Evolutionary conservation across 1,284 basidiomycete genomes (phyloP).

Genomic region (Tetrapyrgos nigripes): DNA sequence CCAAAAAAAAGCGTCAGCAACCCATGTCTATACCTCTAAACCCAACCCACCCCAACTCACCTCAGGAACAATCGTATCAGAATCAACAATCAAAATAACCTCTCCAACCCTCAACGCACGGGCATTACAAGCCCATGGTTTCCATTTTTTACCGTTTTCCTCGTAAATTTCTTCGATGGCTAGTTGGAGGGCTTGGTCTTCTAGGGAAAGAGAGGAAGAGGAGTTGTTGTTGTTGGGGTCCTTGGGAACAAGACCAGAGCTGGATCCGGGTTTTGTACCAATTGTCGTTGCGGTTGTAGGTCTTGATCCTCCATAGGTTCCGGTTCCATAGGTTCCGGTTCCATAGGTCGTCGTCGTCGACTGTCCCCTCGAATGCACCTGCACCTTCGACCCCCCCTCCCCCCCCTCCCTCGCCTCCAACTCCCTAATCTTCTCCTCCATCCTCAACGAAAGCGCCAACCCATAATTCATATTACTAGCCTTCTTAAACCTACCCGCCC

Average conservation of each 20-base stretch:
- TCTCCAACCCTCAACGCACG: constrained; percentile 66
- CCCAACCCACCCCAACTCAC: constrained; percentile 28
- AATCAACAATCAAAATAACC: constrained; percentile 76
- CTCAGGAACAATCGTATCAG: constrained; percentile 87
- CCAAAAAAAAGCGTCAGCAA: neutral
- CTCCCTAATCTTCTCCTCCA: constrained; percentile 72
- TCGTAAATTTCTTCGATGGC: constrained; percentile 74
- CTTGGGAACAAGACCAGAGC: too few species aligned
- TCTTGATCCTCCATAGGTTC: too few species aligned
- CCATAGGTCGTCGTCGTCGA: too few species aligned
- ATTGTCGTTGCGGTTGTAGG: too few species aligned
- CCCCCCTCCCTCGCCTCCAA: constrained; percentile 49
- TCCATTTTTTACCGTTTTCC: constrained; percentile 57
- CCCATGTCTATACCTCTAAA: neutral
- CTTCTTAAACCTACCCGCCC: constrained; percentile 92
- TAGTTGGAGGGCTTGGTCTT: constrained; percentile 67
- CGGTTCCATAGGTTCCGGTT: too few species aligned
- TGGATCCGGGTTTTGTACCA: too few species aligned
- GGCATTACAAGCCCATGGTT: constrained; percentile 71
- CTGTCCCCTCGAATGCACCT: too few species aligned
- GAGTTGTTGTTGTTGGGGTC: constrained; percentile 20
- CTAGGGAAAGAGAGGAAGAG: constrained; percentile 49
- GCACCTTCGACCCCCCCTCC: constrained; percentile 12
- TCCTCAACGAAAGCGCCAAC: constrained; percentile 70
- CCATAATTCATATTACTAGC: constrained; percentile 92